Evolutionary conservation across 441 rosid species (phyloP).

Genomic region (Theobroma grandiflorum): DNA sequence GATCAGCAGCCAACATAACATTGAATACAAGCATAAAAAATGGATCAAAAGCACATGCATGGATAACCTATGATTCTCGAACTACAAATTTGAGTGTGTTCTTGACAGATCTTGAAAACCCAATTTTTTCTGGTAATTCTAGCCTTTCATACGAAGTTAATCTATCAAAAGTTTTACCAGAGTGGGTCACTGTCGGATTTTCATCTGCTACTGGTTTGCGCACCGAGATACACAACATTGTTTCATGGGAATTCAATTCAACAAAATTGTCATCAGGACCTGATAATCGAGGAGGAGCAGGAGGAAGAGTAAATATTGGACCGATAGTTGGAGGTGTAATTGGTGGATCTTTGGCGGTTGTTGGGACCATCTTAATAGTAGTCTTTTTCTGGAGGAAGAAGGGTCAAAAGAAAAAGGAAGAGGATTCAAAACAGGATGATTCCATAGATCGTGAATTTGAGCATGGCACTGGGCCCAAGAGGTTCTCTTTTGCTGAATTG

Average conservation of each 20-base stretch:
- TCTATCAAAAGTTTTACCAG: not conserved
- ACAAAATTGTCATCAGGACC: not conserved
- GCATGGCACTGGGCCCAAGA: constrained; percentile 36
- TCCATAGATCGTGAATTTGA: constrained; percentile 20
- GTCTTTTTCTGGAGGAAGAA: not conserved
- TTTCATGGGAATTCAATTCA: not conserved
- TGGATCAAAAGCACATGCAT: not conserved
- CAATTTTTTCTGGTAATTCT: not conserved
- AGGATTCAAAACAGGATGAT: not conserved
- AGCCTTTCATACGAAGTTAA: not conserved
- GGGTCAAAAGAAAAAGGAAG: not conserved
- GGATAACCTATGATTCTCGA: not conserved
- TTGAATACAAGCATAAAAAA: not conserved
- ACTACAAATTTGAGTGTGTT: not conserved
- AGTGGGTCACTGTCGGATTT: not conserved
- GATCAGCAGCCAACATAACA: not conserved
- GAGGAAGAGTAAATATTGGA: not conserved
- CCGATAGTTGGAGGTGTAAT: not conserved
- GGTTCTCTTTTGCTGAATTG: constrained; percentile 37
- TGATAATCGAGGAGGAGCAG: not conserved
- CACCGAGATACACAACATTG: not conserved
- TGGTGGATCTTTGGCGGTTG: not conserved
- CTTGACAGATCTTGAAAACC: constrained; percentile 6
- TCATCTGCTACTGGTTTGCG: not conserved
- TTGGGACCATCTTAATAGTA: not conserved